Conservation (phyloP, 1,284 basidiomycete species). For the Cutaneotrichosporon cavernicola region DNA sequence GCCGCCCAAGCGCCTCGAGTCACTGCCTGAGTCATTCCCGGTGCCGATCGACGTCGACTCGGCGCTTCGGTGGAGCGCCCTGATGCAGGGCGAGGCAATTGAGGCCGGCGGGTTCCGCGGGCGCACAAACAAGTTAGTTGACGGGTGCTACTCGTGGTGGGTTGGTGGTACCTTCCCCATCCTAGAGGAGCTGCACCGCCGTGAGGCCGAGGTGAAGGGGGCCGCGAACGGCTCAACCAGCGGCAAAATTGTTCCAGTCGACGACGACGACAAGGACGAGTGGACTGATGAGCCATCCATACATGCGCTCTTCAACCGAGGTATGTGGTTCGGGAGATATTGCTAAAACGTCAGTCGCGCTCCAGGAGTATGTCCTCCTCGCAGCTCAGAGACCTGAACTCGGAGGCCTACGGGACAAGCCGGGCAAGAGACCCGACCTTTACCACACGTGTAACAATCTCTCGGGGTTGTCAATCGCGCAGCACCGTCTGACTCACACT, state of each 20-base stretch:
- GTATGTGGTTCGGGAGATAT: slow-evolving; percentile 34
- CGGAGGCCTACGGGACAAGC: slow-evolving; percentile 91
- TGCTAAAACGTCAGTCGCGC: slow-evolving; percentile 56
- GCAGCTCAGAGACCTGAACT: slow-evolving; percentile 71
- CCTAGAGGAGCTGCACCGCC: slow-evolving; percentile 63
- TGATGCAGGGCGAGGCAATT: slow-evolving; percentile 78
- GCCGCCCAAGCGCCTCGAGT: slow-evolving; percentile 18
- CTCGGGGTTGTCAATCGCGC: slow-evolving; percentile 80
- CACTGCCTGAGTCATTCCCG: slow-evolving; percentile 39
- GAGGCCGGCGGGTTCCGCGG: slow-evolving; percentile 93
- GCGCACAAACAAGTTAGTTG: slow-evolving; percentile 94
- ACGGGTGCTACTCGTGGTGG: slow-evolving; percentile 99
- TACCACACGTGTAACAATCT: slow-evolving; percentile 92
- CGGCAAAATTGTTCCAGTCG: slow-evolving; percentile 16
- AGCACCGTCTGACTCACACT: slow-evolving; percentile 68
- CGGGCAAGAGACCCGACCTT: slow-evolving; percentile 81
- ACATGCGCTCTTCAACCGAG: slow-evolving; percentile 48
- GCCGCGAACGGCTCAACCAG: slow-evolving; percentile 4
- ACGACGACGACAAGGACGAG: slow-evolving; percentile 35
- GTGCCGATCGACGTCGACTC: slow-evolving; percentile 61
- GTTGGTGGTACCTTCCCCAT: slow-evolving; percentile 86
- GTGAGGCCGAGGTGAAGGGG: slow-evolving; percentile 32
- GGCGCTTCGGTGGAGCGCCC: slow-evolving; percentile 76
- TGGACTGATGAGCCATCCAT: slow-evolving; percentile 25
- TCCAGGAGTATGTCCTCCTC: slow-evolving; percentile 84